phyloP scores from a whole-genome alignment of 1,139 yeast genomes.

The Zygotorulaspora mrakii region DNA sequence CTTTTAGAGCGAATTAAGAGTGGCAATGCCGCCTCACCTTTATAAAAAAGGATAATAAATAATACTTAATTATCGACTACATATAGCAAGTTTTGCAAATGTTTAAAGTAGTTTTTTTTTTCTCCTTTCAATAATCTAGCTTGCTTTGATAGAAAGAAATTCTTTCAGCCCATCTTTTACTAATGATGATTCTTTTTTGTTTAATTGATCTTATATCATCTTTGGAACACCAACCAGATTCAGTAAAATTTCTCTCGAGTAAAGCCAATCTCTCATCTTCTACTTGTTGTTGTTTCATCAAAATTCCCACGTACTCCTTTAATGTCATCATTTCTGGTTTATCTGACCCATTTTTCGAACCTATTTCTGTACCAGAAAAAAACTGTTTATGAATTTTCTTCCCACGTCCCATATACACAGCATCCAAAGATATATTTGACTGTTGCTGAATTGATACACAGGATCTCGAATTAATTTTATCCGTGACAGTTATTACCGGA shows the following conservation, averaged over 20 bases:
- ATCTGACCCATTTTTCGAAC: conserved; percentile 10
- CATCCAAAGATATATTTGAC: conserved; percentile 25
- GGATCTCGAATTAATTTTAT: conserved; percentile 20
- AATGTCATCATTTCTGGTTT: conserved; percentile 24
- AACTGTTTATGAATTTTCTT: conserved; percentile 10
- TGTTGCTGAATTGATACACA: conserved; percentile 22
- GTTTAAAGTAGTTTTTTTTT: neutral
- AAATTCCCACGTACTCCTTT: conserved; percentile 25
- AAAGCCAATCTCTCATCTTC: conserved; percentile 30
- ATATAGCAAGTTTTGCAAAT: neutral
- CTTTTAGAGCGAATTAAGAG: conserved; percentile 27
- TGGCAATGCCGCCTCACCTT: conserved; percentile 16
- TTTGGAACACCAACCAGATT: conserved; percentile 33
- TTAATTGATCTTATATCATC: conserved; percentile 25
- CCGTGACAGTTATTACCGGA: conserved; percentile 29
- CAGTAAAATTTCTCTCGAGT: conserved; percentile 25
- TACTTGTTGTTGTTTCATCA: conserved; percentile 26
- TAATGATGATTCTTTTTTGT: conserved; percentile 27
- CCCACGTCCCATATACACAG: conserved; percentile 16
- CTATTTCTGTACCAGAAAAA: conserved; percentile 6
- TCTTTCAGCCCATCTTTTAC: conserved; percentile 33
- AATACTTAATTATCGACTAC: neutral
- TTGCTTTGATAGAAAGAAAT: conserved; percentile 26
- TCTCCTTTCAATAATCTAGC: conserved; percentile 13
- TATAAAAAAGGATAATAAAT: conserved; percentile 18